Evolutionary conservation across 2,329 filamentous ascomycete species (phyloP), one percentile per base, ranked within the genome.

Genomic region (Coniochaeta sp.): DNA sequence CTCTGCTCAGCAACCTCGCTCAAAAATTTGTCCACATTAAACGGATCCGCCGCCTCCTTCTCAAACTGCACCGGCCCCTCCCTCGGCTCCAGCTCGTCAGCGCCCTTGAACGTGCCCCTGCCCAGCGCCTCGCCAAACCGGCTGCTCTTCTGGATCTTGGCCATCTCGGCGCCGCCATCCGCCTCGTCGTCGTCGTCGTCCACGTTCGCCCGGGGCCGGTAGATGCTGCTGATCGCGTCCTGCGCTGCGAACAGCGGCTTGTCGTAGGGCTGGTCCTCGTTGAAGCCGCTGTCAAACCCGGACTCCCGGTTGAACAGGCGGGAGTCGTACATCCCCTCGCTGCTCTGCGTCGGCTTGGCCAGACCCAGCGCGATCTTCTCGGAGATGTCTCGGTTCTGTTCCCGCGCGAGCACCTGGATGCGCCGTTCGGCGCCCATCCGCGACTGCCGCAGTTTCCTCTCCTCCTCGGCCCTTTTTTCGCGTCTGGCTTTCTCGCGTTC

Each of bases 1-100:
- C 73, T 77, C 67, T 83, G 80, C 68, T 74, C 83, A n/a, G n/a
- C n/a, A 62, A 78, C 91, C 67, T 96, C 91, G 31, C 83, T 86
- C 66, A 99, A 83, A 74, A 99, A 95, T 62, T 89, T 88, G 65
- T 95, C 91, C 59, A 97, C 94, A 48, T 95, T 91, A 68, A 97
- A 97, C 1, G 91, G 91, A 69, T 97, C 92, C 16, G 67, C 56
- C 33, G 55, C 51, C 30, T 96, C 92, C 70, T 92, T 95, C 69
- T 97, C 92, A 62, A 99, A 99, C 67, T 96, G 89, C 26, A 99
- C 94, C 0, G 94, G 94, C 5, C 94, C 94, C 61, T 95, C 89
- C 52, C 91, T 82, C 55, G 82, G 83, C 82, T 96, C 91, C 50
- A 85, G 87, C 59, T 95, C 86, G 52, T 81, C 85, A 4, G 89